Evolutionary conservation across 345 rosid genomes (phyloP).

Genomic region (Ceriops zippeliana): DNA sequence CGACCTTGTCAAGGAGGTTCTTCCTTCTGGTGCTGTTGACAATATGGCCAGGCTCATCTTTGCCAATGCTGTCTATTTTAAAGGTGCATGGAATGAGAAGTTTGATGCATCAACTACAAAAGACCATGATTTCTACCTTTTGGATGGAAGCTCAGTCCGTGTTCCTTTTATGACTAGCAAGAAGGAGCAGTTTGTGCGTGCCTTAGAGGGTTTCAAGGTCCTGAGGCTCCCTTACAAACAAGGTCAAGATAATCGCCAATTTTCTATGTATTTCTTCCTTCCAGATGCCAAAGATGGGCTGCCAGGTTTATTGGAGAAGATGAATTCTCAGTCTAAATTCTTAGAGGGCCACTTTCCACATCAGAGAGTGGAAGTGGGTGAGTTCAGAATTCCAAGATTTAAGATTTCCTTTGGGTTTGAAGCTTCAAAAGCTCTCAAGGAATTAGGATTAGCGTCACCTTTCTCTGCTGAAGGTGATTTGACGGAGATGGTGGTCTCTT

Average conservation of each 20-base stretch:
- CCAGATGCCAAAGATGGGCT: conserved; percentile 62
- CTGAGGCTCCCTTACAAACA: conserved; percentile 66
- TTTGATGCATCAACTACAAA: conserved; percentile 51
- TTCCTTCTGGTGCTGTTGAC: conserved; percentile 63
- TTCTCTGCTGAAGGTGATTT: conserved; percentile 52
- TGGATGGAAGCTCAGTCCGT: conserved; percentile 43
- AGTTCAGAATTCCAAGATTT: conserved; percentile 60
- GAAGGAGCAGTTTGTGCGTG: conserved; percentile 46
- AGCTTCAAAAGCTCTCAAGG: conserved; percentile 49
- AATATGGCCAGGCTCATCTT: conserved; percentile 52
- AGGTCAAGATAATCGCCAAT: conserved; percentile 57
- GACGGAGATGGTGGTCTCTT: conserved; percentile 57
- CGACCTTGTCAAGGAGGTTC: conserved; percentile 72
- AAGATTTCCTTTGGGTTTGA: conserved; percentile 55
- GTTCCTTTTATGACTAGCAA: conserved; percentile 77
- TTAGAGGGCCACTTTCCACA: conserved; percentile 48
- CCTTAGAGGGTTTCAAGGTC: conserved; percentile 64
- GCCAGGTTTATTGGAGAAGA: conserved; percentile 44
- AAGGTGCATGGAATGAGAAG: conserved; percentile 71
- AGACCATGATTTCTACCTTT: conserved; percentile 62
- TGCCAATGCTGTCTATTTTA: conserved; percentile 79
- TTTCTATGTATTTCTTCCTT: conserved; percentile 75
- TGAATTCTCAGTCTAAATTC: conserved; percentile 44
- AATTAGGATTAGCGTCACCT: conserved; percentile 48
- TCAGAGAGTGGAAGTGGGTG: conserved; percentile 25